phyloP scores from a whole-genome alignment of 306 rosid genomes.

The Myrica gale region DNA sequence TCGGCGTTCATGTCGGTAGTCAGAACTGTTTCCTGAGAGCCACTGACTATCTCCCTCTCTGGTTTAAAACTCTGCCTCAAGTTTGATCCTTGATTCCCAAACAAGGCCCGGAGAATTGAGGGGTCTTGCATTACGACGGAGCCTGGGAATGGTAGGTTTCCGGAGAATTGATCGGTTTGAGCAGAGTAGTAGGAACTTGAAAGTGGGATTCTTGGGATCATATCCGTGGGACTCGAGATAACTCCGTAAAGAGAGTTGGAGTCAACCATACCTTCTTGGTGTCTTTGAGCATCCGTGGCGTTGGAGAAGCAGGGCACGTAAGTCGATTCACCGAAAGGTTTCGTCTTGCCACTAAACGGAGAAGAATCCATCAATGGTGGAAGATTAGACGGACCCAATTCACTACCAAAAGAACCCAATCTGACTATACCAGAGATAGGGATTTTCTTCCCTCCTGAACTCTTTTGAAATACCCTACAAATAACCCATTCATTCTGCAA shows the following conservation, averaged over 20 bases:
- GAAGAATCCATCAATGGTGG: conserved; percentile 77
- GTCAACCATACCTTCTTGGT: conserved; percentile 47
- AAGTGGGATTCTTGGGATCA: conserved; percentile 40
- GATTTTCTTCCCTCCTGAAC: conserved; percentile 68
- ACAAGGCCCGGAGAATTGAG: conserved; percentile 47
- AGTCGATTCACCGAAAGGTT: conserved; percentile 38
- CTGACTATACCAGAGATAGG: conserved; percentile 58
- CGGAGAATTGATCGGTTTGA: conserved; percentile 28
- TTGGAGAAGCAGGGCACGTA: conserved; percentile 99
- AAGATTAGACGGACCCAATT: conserved; percentile 44
- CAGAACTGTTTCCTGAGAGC: conserved; percentile 59
- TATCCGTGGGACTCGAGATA: conserved; percentile 36
- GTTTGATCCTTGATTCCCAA: conserved; percentile 52
- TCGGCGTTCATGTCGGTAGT: conserved; percentile 57
- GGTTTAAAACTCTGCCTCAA: conserved; percentile 51
- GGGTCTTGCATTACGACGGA: conserved; percentile 54
- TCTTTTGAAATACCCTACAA: conserved; percentile 83
- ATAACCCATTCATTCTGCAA: conserved; percentile 96
- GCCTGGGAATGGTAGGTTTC: conserved; percentile 33
- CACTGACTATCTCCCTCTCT: conserved; percentile 52
- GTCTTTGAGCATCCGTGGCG: conserved; percentile 54
- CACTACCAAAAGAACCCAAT: conserved; percentile 42
- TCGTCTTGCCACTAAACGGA: conserved; percentile 41
- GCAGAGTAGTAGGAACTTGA: conserved; percentile 37
- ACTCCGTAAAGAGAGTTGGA: conserved; percentile 39